Base-by-base conservation (phyloP, 202 grass and related monocot species). In the Zizania palustris region DNA sequence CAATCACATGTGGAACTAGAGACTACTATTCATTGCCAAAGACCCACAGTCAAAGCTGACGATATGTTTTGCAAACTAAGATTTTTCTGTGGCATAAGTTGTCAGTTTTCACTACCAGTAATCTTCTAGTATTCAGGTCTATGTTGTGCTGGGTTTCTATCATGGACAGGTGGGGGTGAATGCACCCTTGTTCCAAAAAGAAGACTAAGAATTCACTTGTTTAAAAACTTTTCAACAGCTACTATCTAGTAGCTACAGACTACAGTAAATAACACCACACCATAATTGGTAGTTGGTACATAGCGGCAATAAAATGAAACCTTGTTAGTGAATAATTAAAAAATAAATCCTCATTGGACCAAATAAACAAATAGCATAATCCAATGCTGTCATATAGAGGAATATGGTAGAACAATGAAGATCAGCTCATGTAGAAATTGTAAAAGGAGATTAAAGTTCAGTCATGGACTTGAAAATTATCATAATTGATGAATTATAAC, bases 391-490 rank as follows among this genome's bases (percentile, higher is more conserved):
- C 28, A 54, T 41, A 20, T 18, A 67, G 5, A 45, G 22, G 20
- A 38, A n/a, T 39, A 51, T 14, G 34, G 34, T 64, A 50, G 6
- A 35, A 50, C 0, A 57, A 57, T 59, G 60, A 9, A 14, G 34
- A 48, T 34, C 41, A 70, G 6, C 11, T 42, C 4, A 40, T 57
- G 33, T 3, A 60, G 11, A 69, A 20, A 69, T 51, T 49, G 65
- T 45, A 50, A 40, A 64, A 46, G 38, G 60, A 57, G 5, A 51
- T n/a, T 39, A 77, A n/a, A 10, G n/a, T 72, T 36, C 22, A 18
- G 37, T 58, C 59, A 64, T 56, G 48, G 45, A 65, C 28, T 61
- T n/a, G n/a, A 60, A 65, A 43, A 66, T 12, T 48, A 85, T 15
- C 75, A 46, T 68, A 28, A 28, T 28, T 28, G 28, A 28, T 28